phyloP scores from a whole-genome alignment of 2,329 filamentous ascomycete genomes.

The Pseudocercospora fuligena region DNA sequence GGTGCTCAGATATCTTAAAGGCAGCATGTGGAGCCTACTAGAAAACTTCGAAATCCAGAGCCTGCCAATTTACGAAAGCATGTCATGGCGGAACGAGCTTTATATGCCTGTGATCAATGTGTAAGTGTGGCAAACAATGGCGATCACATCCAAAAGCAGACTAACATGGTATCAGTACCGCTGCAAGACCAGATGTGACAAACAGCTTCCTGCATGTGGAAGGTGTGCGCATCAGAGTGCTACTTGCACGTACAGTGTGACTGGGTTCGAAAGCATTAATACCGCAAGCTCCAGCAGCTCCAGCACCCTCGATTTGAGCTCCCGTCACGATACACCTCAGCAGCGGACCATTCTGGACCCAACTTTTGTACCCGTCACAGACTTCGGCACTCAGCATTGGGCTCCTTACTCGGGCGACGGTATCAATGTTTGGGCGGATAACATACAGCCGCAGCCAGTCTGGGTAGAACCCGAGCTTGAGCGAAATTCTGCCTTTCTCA shows the following conservation, averaged over 20 bases:
- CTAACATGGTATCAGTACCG: slow-evolving; percentile 3
- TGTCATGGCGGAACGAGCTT: background rate
- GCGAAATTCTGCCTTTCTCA: background rate
- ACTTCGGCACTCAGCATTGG: background rate
- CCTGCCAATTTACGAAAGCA: background rate
- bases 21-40: background rate
- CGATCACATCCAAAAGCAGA: background rate
- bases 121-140: slow-evolving; percentile 9
- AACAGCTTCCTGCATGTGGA: background rate
- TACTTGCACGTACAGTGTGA: slow-evolving; percentile 6
- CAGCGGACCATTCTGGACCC: background rate
- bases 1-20: background rate
- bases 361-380: background rate
- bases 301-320: background rate
- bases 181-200: slow-evolving; percentile 10
- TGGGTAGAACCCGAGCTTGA: background rate
- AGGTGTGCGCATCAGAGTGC: slow-evolving; percentile 3
- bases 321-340: background rate
- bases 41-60: background rate
- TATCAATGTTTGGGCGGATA: background rate
- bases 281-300: background rate
- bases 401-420: background rate
- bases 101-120: slow-evolving; percentile 9
- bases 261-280: background rate
- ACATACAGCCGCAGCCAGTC: background rate